Base-by-base conservation (phyloP, 768 basidiomycete genomes). In the Crassisporium funariophilum region DNA sequence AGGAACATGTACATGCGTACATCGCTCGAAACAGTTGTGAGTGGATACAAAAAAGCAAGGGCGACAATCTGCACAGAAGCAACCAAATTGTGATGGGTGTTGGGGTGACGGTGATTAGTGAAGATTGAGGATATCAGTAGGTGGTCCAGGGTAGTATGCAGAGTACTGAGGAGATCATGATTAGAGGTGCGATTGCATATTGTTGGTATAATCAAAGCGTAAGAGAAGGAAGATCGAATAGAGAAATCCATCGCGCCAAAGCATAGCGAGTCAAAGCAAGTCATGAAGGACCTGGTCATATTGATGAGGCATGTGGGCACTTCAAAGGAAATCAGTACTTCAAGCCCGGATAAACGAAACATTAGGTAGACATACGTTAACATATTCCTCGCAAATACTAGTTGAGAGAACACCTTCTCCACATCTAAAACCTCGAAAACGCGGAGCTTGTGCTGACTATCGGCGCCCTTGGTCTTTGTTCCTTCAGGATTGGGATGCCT, bases 321-420 rank as follows among this genome's bases (percentile, higher is more conserved):
- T 86, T 53, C 20, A 48, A 22, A 38, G 2, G 5, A 38, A 12
- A 29, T 48, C 31, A 59, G 54, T 6, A 47, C 23, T 24, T 15
- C 24, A 8, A 17, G 23, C 19, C 24, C 46, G 27, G 47, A 33
- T 15, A 21, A 36, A 11, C 25, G 33, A 46, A 44, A 33, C 33
- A 39, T 51, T 51, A 15, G 19, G 11, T 8, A 68, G n/a, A n/a
- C 78, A 25, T 52, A 85, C 87, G 81, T 84, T 50, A 93, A 70
- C 91, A 93, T 92, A 60, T 88, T 85, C 62, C 75, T 75, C 24
- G 88, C 81, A 66, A 92, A 92, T 5, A 91, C 79, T 46, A 92
- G 81, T 65, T 92, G 88, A 12, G 75, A 77, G 60, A 91, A 93
- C 36, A 88, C 86, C 55, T 78, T 76, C 65, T 90, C 84, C 11